Evolutionary conservation across 2,329 filamentous ascomycete species (phyloP), one percentile per base, ranked within the genome.

Genomic region (Aulographum hederae): DNA sequence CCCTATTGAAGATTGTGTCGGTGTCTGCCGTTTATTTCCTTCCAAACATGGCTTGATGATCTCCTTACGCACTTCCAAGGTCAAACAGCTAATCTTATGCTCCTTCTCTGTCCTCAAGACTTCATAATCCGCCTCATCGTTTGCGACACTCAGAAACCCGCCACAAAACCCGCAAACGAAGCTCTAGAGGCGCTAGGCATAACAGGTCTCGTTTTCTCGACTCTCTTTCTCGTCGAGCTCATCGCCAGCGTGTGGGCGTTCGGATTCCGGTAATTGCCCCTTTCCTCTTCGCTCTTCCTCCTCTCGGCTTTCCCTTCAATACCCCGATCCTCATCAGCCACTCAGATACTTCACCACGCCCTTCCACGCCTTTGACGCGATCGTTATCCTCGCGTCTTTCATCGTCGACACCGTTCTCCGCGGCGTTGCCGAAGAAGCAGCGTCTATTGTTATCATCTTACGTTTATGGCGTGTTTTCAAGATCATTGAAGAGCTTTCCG

Each of bases 381-480:
- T 61, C 14, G 63, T 79, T 34, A 77, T 78, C 40, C 36, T 75
- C 2, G 53, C 60, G 2, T 67, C 66, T 39, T 77, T 78, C 46
- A 45, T 67, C 18, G 57, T 78, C 33, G 73, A 78, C 41, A 51
- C 78, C 15, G 47, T 70, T 3, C 58, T 73, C 12, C 62, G 64
- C 23, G 73, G 73, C 28, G 50, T 67, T 2, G 50, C 69, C 4
- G 68, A 73, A 47, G 68, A 77, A 43, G 67, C 75, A 29, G 70
- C 65, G 1, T 75, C 69, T 1, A 55, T 79, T n/a, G 63, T 79
- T 30, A 61, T 79, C 18, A 59, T 77, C 3, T 53, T 79, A 28
- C 67, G 74, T 32, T 56, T 79, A 3, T 78, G 73, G 68, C 63
- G 75, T 12, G 62, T 79, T 28, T 68, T 77, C 46, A 77, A 78